These are phyloP conservation scores for Boletus smithii DNA, from an alignment of 1,284 basidiomycete genomes.

Conservation along the genomic window DNA sequence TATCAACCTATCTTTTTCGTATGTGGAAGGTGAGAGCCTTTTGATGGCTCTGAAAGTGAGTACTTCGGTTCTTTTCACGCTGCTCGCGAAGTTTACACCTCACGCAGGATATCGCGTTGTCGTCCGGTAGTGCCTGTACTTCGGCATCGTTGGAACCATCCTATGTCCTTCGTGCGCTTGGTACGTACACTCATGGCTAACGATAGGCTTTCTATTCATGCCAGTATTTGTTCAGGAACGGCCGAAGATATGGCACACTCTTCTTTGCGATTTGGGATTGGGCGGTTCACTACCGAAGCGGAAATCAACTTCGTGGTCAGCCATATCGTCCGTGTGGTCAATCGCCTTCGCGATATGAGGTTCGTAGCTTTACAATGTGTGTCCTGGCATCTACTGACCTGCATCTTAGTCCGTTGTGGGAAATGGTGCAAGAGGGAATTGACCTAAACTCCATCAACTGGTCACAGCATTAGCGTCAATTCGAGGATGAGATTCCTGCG, in stretches of 20 bases:
- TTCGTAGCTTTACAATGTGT: slow-evolving; percentile 14
- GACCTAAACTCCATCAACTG: slow-evolving; percentile 93
- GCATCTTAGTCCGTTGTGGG: slow-evolving; percentile 79
- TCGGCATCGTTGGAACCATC: slow-evolving; percentile 98
- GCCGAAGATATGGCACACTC: slow-evolving; percentile 99
- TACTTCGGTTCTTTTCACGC: slow-evolving; percentile 10
- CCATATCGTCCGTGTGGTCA: slow-evolving; percentile 86
- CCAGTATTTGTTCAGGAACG: slow-evolving; percentile 52
- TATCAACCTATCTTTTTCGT: slow-evolving; percentile 94
- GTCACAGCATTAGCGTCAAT: slow-evolving; percentile 58
- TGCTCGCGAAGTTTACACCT: slow-evolving; percentile 1
- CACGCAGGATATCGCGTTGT: slow-evolving; percentile 87
- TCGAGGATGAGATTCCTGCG: neutral
- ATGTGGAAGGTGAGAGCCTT: slow-evolving; percentile 96
- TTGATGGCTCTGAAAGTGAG: slow-evolving; percentile 97
- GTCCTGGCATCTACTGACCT: slow-evolving; percentile 11
- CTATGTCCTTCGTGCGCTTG: slow-evolving; percentile 95
- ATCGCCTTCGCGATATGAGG: slow-evolving; percentile 70
- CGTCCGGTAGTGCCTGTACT: slow-evolving; percentile 97
- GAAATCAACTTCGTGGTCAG: slow-evolving; percentile 94
- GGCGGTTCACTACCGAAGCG: slow-evolving; percentile 96
- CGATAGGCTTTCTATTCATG: slow-evolving; percentile 1
- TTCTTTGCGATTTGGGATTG: slow-evolving; percentile 95
- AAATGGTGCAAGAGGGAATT: slow-evolving; percentile 98
- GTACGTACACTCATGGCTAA: slow-evolving; percentile 36